A percentile compares a stretch with the other conserved stretches of the same genome.
Evolutionary conservation across 2,329 filamentous ascomycete genomes (phyloP).

Genomic region (Tolypocladium sp.): DNA sequence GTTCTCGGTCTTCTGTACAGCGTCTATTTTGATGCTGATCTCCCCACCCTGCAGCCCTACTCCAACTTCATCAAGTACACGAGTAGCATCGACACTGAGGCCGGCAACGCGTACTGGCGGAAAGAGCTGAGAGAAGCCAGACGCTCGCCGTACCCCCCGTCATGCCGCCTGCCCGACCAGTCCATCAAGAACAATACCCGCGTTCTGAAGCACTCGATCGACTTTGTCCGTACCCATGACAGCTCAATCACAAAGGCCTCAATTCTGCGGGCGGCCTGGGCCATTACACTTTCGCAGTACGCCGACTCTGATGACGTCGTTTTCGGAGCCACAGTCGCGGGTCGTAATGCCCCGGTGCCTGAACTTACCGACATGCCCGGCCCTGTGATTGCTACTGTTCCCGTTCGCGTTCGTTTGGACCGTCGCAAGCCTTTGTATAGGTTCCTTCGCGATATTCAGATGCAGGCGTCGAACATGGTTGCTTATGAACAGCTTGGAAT

Average conservation of each 20-base stretch:
- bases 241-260: not conserved
- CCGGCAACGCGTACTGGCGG: too few species aligned
- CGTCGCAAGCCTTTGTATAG: constrained; percentile 3
- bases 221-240: too few species aligned
- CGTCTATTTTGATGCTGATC: too few species aligned
- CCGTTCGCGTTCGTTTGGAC: constrained; percentile 5
- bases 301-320: constrained; percentile 9
- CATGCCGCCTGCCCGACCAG: too few species aligned
- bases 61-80: too few species aligned
- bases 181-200: too few species aligned
- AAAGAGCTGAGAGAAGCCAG: too few species aligned
- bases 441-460: constrained; percentile 8
- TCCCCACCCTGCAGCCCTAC: too few species aligned
- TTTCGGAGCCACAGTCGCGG: constrained; percentile 15
- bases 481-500: constrained; percentile 5
- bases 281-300: constrained; percentile 9
- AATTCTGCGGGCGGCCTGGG: constrained; percentile 14
- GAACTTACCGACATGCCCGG: constrained; percentile 12
- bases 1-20: too few species aligned
- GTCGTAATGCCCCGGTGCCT: constrained; percentile 11
- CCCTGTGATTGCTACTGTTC: constrained; percentile 10
- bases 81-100: too few species aligned
- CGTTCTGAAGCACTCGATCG: too few species aligned
- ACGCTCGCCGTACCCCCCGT: too few species aligned
- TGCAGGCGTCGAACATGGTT: constrained; percentile 7